phyloP scores from a whole-genome alignment of 306 rosid species.

The Luffa acutangula region DNA sequence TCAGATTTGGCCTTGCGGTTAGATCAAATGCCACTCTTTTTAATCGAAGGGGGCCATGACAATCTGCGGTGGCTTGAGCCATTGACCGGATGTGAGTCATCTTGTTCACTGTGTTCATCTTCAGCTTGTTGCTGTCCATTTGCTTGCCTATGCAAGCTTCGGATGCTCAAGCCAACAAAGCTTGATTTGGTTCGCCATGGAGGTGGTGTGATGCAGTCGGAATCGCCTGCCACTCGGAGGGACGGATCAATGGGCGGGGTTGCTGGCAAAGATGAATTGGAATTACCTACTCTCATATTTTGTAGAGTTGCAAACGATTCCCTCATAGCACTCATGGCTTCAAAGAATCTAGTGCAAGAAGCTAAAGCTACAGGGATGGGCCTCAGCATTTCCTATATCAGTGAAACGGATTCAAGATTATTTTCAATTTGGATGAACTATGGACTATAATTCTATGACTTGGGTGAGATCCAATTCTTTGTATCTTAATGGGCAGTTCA shows the following conservation, averaged over 20 bases:
- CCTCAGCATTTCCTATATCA: slow-evolving; percentile 81
- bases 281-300: slow-evolving; percentile 62
- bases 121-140: slow-evolving; percentile 8
- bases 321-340: slow-evolving; percentile 98
- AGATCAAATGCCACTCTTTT: slow-evolving; percentile 29
- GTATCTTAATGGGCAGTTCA: not conserved
- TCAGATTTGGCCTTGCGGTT: not conserved
- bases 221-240: slow-evolving; percentile 35
- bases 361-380: slow-evolving; percentile 95
- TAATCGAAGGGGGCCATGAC: slow-evolving; percentile 48
- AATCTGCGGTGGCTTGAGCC: slow-evolving; percentile 32
- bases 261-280: slow-evolving; percentile 27
- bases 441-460: not conserved
- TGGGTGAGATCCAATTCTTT: not conserved
- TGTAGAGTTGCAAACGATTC: slow-evolving; percentile 89
- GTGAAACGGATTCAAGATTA: not conserved
- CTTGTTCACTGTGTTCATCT: slow-evolving; percentile 19
- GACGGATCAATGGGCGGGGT: slow-evolving; percentile 57
- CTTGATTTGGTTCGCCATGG: slow-evolving; percentile 60
- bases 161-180: slow-evolving; percentile 41
- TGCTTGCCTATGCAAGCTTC: slow-evolving; percentile 36
- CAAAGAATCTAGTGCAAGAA: slow-evolving; percentile 85
- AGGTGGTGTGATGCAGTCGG: slow-evolving; percentile 52
- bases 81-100: slow-evolving; percentile 17
- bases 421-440: not conserved